Conservation (phyloP, 169 alveolate species). For the Plasmodium vinckei region DNA sequence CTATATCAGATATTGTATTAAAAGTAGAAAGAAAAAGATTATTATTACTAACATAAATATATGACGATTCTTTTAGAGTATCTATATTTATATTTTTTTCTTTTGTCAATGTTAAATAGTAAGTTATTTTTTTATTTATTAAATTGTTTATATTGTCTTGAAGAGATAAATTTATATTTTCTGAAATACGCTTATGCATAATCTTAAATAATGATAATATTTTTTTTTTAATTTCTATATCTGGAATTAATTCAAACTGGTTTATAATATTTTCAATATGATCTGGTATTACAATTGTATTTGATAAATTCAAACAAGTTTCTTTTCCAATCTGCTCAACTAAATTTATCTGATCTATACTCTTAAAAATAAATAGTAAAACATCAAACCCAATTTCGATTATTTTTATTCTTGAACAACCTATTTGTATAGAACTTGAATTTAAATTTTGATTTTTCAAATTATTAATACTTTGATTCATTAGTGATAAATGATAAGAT, state of each 20-base stretch:
- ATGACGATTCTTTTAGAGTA: slow-evolving; percentile 23
- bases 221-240: slow-evolving; percentile 63
- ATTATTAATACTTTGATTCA: slow-evolving; percentile 20
- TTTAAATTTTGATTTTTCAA: slow-evolving; percentile 1
- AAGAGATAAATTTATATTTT: neutral
- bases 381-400: slow-evolving; percentile 55
- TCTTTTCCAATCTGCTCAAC: no score
- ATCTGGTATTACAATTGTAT: neutral
- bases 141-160: slow-evolving; percentile 1
- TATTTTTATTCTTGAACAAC: slow-evolving; percentile 36
- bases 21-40: slow-evolving; percentile 12
- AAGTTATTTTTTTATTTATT: slow-evolving; percentile 32
- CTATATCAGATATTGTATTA: neutral
- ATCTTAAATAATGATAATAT: slow-evolving; percentile 16
- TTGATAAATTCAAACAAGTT: no score
- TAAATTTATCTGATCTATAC: slow-evolving; percentile 3
- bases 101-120: slow-evolving; percentile 47
- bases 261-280: slow-evolving; percentile 17
- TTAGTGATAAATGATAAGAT: slow-evolving; percentile 22
- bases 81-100: slow-evolving; percentile 50
- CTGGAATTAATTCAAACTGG: slow-evolving; percentile 36
- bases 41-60: slow-evolving; percentile 35
- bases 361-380: slow-evolving; percentile 7
- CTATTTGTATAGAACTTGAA: neutral
- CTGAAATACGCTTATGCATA: neutral